These are phyloP conservation scores for Mucor mucedo DNA, from an alignment of 371 early-diverging fungal genomes.

Conservation along the genomic window DNA sequence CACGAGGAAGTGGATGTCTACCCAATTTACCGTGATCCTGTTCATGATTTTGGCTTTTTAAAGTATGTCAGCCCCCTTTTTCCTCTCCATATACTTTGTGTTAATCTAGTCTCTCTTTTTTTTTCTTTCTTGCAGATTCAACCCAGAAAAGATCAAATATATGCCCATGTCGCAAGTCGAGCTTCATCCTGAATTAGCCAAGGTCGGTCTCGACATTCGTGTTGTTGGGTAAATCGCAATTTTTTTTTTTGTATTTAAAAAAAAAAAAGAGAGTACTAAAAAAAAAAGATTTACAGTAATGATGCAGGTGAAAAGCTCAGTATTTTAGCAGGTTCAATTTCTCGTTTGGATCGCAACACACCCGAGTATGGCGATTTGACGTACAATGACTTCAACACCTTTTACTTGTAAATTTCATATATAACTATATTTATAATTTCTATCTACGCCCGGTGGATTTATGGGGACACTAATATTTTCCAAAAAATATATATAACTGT, in stretches of 20 bases:
- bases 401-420: conserved; percentile 59
- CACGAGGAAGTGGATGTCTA: conserved; percentile 90
- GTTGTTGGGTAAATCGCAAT: conserved; percentile 75
- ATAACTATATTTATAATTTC: background rate
- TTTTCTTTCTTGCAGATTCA: conserved; percentile 60
- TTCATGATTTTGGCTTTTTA: conserved; percentile 73
- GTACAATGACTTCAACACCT: conserved; percentile 81
- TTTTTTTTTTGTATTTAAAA: background rate
- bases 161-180: conserved; percentile 81
- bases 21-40: conserved; percentile 87
- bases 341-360: conserved; percentile 86
- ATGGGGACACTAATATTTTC: background rate
- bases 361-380: conserved; percentile 62
- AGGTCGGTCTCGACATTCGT: conserved; percentile 90
- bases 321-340: conserved; percentile 87
- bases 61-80: conserved; percentile 36
- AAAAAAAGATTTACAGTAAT: conserved; percentile 51
- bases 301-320: conserved; percentile 94
- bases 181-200: conserved; percentile 82
- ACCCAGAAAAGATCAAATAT: conserved; percentile 77
- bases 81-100: background rate
- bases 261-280: background rate
- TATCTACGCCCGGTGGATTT: too few relatives aligned
- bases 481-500: background rate
- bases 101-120: background rate